These are phyloP conservation scores for Colletotrichum lentis DNA, from an alignment of 2,329 filamentous ascomycete species.

Conservation along the genomic window DNA sequence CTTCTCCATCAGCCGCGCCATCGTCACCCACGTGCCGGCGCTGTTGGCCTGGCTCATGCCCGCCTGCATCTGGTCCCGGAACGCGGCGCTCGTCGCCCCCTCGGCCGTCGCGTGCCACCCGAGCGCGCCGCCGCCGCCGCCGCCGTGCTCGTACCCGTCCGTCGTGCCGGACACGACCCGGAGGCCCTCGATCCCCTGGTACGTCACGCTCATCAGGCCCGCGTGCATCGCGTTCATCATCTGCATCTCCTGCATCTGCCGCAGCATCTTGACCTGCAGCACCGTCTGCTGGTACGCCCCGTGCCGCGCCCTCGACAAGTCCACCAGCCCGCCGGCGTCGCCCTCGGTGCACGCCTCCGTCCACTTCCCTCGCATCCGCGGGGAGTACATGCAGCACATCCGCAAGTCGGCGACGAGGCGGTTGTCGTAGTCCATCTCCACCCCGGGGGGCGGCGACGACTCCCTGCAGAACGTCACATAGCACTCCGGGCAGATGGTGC, in stretches of 20 bases:
- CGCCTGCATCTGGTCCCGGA: slow-evolving; percentile 15
- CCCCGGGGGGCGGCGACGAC: neutral
- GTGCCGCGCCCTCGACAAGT: slow-evolving; percentile 20
- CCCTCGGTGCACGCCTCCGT: slow-evolving; percentile 24
- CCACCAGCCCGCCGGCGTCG: neutral
- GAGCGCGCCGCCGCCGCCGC: slow-evolving; percentile 43
- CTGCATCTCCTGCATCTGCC: slow-evolving; percentile 35
- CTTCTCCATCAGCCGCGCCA: neutral
- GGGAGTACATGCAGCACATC: slow-evolving; percentile 38
- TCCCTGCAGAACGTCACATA: slow-evolving; percentile 28
- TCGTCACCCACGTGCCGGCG: slow-evolving; percentile 1
- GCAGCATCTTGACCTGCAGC: slow-evolving; percentile 21
- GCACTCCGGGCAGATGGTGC: slow-evolving; percentile 38
- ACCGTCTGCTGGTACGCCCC: slow-evolving; percentile 33
- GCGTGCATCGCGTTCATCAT: slow-evolving; percentile 42
- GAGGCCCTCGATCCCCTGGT: slow-evolving; percentile 46
- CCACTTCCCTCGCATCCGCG: slow-evolving; percentile 36
- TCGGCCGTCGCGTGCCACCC: slow-evolving; percentile 50
- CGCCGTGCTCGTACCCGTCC: slow-evolving; percentile 48
- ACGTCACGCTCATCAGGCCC: slow-evolving; percentile 47
- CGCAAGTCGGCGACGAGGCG: slow-evolving; percentile 4
- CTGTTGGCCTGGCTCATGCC: slow-evolving; percentile 22
- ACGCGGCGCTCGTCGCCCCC: slow-evolving; percentile 43
- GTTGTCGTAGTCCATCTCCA: slow-evolving; percentile 9
- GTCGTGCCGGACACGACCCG: slow-evolving; percentile 42